These are phyloP conservation scores for Mucor mucedo DNA, from an alignment of 371 early-diverging fungal species.

Conservation along the genomic window DNA sequence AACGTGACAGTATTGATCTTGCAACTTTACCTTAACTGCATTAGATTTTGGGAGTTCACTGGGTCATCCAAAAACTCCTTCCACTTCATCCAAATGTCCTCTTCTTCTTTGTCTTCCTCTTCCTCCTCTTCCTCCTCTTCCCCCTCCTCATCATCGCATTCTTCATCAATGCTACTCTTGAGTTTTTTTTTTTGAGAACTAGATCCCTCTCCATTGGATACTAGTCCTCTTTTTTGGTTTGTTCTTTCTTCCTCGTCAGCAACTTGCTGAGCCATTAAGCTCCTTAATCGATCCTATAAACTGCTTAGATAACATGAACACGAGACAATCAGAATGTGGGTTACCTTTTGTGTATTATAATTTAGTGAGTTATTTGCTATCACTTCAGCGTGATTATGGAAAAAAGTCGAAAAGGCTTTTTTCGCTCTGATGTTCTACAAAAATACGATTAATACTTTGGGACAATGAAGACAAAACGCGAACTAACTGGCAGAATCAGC, in stretches of 20 bases:
- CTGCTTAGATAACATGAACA: slow-evolving; percentile 4
- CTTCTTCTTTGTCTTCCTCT: slow-evolving; percentile 13
- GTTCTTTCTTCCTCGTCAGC: no score
- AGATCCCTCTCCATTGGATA: no score
- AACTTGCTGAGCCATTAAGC: no score
- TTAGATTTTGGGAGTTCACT: slow-evolving; percentile 14
- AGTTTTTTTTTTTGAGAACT: no score
- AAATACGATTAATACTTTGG: slow-evolving; percentile 1
- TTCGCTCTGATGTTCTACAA: not conserved
- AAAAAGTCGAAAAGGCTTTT: not conserved
- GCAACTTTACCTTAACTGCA: slow-evolving; percentile 25
- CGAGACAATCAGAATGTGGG: slow-evolving; percentile 2
- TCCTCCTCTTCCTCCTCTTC: slow-evolving; percentile 13
- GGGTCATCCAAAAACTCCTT: slow-evolving; percentile 19
- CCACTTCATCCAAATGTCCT: slow-evolving; percentile 24
- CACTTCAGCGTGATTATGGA: not conserved
- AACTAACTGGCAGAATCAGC: slow-evolving; percentile 4
- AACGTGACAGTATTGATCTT: slow-evolving; percentile 8
- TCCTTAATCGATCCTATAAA: not conserved
- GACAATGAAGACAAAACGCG: slow-evolving; percentile 3
- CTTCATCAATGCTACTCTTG: no score
- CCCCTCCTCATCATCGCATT: slow-evolving; percentile 6
- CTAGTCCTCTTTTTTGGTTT: no score
- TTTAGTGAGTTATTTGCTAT: not conserved
- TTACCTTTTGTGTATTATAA: slow-evolving; percentile 2